Evolutionary conservation across 129 eudicot genomes (phyloP).

Genomic region (Dittrichia graveolens): DNA sequence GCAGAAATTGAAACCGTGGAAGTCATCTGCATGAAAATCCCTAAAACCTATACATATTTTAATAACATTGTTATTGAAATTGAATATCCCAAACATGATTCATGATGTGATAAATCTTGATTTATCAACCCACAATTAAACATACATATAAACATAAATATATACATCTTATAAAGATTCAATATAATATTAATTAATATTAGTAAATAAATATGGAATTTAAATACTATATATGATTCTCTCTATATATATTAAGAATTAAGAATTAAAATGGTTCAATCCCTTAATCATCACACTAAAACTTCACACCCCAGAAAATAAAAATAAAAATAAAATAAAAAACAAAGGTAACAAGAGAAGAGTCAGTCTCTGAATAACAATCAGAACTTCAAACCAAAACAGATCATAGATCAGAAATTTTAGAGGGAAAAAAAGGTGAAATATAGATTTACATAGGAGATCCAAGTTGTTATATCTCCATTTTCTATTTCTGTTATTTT

Average conservation of each 20-base stretch:
- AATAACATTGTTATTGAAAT: no score
- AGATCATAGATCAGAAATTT: conserved; percentile 27
- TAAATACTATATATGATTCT: no score
- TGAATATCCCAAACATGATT: no score
- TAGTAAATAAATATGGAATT: no score
- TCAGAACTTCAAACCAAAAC: conserved; percentile 34
- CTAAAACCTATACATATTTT: no score
- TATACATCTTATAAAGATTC: no score
- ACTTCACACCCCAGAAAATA: conserved; percentile 26
- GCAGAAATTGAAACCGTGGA: no score
- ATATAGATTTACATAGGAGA: conserved; percentile 42
- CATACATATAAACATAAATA: no score
- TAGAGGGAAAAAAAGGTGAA: neutral
- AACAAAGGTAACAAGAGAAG: neutral
- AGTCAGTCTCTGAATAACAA: conserved; percentile 44
- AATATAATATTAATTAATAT: no score
- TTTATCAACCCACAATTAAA: no score
- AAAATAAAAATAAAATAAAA: neutral
- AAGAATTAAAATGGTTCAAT: conserved; percentile 16
- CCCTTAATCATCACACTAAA: conserved; percentile 37
- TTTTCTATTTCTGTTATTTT: conserved; percentile 24
- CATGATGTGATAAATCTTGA: no score
- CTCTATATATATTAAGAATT: neutral
- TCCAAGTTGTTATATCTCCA: conserved; percentile 23
- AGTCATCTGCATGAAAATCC: no score